phyloP scores from a whole-genome alignment of 371 early-diverging fungal species.

The Mucor plumbeus region DNA sequence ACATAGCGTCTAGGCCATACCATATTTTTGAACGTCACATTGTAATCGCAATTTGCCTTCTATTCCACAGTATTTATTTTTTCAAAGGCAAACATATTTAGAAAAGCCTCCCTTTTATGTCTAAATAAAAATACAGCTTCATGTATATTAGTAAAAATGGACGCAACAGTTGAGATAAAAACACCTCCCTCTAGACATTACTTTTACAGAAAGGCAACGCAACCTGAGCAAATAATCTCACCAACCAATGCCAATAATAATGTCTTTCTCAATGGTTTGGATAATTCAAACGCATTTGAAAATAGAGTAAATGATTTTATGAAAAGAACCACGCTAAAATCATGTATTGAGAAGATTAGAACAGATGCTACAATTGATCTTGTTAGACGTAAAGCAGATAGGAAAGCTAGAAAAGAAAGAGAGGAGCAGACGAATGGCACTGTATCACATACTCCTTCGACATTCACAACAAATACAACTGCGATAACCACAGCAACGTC shows the following conservation, averaged over 20 bases:
- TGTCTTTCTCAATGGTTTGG: slow-evolving; percentile 18
- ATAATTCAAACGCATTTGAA: slow-evolving; percentile 26
- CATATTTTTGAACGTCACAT: no score
- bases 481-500: not conserved
- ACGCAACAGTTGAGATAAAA: slow-evolving; percentile 15
- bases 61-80: no score
- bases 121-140: no score
- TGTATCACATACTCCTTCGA: not conserved
- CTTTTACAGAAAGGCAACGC: slow-evolving; percentile 31
- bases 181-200: slow-evolving; percentile 31
- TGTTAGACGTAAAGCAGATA: slow-evolving; percentile 30
- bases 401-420: slow-evolving; percentile 32
- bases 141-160: not conserved
- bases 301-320: slow-evolving; percentile 20
- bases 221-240: slow-evolving; percentile 16
- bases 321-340: slow-evolving; percentile 11
- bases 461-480: not conserved
- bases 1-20: no score
- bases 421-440: slow-evolving; percentile 12
- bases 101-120: no score
- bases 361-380: slow-evolving; percentile 19
- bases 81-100: no score
- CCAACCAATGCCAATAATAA: slow-evolving; percentile 9
- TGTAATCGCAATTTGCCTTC: no score
- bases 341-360: not conserved